phyloP scores from a whole-genome alignment of 345 rosid genomes.

The Eutrema heterophyllum region DNA sequence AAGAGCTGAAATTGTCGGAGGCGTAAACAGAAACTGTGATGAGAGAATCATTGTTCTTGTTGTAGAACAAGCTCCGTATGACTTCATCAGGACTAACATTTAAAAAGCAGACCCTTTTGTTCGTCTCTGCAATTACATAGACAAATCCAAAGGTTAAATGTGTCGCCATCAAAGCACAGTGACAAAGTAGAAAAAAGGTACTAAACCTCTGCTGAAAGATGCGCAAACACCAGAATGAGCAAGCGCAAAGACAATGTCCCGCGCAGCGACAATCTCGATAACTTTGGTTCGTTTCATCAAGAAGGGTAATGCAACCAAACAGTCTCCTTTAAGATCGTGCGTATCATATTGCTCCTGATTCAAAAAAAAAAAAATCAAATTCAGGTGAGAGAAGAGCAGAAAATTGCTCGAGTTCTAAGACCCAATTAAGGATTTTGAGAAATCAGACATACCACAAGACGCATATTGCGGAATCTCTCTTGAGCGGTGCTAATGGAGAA shows the following conservation, averaged over 20 bases:
- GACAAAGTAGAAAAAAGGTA: neutral
- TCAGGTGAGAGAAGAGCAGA: neutral
- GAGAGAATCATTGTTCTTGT: slow-evolving; percentile 88
- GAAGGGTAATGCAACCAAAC: slow-evolving; percentile 57
- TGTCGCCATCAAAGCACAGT: slow-evolving; percentile 51
- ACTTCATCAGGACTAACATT: slow-evolving; percentile 86
- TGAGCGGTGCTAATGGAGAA: slow-evolving; percentile 76
- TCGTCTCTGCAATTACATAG: slow-evolving; percentile 48
- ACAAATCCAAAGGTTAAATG: slow-evolving; percentile 15
- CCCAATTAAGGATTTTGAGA: neutral
- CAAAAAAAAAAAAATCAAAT: neutral
- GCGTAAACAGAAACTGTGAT: slow-evolving; percentile 90
- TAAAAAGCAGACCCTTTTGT: slow-evolving; percentile 70
- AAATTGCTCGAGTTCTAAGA: neutral
- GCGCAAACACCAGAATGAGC: slow-evolving; percentile 88
- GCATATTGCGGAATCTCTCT: slow-evolving; percentile 85
- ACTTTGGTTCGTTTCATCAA: slow-evolving; percentile 77
- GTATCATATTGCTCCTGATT: slow-evolving; percentile 82
- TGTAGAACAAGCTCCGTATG: slow-evolving; percentile 75
- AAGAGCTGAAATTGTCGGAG: slow-evolving; percentile 78
- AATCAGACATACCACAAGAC: slow-evolving; percentile 39
- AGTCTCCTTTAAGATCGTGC: slow-evolving; percentile 78
- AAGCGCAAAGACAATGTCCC: slow-evolving; percentile 82
- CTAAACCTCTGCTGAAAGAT: slow-evolving; percentile 77
- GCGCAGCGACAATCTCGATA: slow-evolving; percentile 87